Percentiles rank a stretch among this genome's conserved stretches.
phyloP scores from a whole-genome alignment of 352 stramenopile species.

The Plasmopara muralis region DNA sequence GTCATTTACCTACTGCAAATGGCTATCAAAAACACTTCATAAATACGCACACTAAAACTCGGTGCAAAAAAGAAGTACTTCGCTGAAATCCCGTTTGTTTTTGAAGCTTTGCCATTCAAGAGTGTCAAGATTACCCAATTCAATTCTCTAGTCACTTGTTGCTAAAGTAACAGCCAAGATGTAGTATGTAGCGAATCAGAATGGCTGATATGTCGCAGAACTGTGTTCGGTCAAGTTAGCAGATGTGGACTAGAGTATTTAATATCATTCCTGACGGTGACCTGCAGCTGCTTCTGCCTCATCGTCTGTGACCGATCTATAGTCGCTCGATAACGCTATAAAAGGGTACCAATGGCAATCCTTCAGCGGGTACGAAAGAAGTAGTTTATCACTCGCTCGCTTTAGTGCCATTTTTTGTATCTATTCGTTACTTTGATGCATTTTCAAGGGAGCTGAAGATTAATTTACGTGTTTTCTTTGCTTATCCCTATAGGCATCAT shows the following conservation, averaged over 20 bases:
- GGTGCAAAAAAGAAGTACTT: too few species aligned
- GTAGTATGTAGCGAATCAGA: not conserved
- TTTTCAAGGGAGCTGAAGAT: not conserved
- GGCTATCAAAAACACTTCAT: too few species aligned
- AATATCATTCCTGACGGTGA: constrained; percentile 4
- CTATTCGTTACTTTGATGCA: constrained; percentile 4
- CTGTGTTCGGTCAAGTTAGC: not conserved
- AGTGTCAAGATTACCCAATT: not conserved
- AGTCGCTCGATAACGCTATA: not conserved
- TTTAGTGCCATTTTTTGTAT: constrained; percentile 8
- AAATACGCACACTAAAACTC: too few species aligned
- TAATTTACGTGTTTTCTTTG: not conserved
- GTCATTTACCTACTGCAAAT: too few species aligned
- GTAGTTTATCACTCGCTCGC: constrained; percentile 5
- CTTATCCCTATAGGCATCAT: not conserved
- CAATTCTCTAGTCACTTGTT: not conserved
- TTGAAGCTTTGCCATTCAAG: too few species aligned
- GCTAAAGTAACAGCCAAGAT: not conserved
- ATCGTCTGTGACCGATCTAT: constrained; percentile 6
- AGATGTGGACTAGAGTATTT: too few species aligned
- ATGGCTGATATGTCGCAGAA: not conserved
- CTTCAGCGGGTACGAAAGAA: constrained; percentile 6
- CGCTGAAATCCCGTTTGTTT: too few species aligned
- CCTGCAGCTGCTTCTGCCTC: not conserved
- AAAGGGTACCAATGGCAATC: constrained; percentile 4